These are phyloP conservation scores for Auriculariales sp. DNA, from an alignment of 768 basidiomycete genomes.

Conservation along the genomic window DNA sequence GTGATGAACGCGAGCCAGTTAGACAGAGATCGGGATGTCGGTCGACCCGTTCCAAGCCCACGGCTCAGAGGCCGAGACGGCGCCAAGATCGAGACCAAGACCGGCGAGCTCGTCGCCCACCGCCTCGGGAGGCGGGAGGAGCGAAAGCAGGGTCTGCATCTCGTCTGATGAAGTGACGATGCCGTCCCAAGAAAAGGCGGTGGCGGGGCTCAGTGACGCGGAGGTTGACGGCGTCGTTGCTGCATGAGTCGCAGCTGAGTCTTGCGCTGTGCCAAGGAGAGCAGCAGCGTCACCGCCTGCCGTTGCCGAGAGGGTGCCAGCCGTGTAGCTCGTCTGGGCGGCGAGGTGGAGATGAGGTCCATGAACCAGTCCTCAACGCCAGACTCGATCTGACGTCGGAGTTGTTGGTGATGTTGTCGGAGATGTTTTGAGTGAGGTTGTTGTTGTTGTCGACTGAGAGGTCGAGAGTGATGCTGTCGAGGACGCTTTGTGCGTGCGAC, in stretches of 20 bases:
- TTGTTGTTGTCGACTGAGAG: too few relatives aligned
- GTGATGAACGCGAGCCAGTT: too few relatives aligned
- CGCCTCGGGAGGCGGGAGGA: not conserved
- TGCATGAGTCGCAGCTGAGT: not conserved
- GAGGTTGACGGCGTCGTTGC: not conserved
- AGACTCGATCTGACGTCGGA: not conserved
- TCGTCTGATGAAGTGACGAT: not conserved
- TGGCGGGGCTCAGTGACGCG: not conserved
- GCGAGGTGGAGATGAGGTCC: conserved; percentile 1
- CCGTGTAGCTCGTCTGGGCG: not conserved
- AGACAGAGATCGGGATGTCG: not conserved
- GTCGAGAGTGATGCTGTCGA: conserved; percentile 24
- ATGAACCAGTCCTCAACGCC: not conserved
- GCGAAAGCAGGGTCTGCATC: not conserved
- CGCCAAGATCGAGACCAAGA: not conserved
- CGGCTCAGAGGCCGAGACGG: not conserved
- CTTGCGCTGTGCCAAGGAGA: not conserved
- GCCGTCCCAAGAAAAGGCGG: not conserved
- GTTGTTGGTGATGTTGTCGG: conserved; percentile 14
- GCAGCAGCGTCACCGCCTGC: not conserved
- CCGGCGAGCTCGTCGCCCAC: conserved; percentile 1
- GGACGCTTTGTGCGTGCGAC: conserved; percentile 6
- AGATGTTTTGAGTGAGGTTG: too few relatives aligned
- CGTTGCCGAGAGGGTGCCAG: not conserved
- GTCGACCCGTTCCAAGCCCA: not conserved